These are phyloP conservation scores for Mucor ambiguus DNA, from an alignment of 371 early-diverging fungal genomes.

Conservation along the genomic window DNA sequence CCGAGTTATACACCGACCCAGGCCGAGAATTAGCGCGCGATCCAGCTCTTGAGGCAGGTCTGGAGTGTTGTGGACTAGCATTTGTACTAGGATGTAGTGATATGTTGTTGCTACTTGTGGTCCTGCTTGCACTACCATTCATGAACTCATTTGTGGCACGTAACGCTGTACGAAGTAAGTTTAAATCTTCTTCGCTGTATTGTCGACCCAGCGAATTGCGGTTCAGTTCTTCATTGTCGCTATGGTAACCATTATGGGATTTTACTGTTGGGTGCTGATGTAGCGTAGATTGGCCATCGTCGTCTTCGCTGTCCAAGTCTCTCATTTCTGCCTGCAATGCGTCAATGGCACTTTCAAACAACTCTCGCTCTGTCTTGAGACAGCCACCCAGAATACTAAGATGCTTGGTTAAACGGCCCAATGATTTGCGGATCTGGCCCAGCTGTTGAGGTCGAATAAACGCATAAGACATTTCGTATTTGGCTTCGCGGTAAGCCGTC, in stretches of 20 bases:
- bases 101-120: background rate
- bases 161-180: slow-evolving; percentile 30
- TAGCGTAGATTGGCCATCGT: slow-evolving; percentile 12
- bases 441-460: slow-evolving; percentile 45
- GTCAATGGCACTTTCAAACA: slow-evolving; percentile 49
- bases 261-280: background rate
- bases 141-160: slow-evolving; percentile 31
- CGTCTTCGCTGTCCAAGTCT: slow-evolving; percentile 23
- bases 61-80: slow-evolving; percentile 1
- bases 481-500: slow-evolving; percentile 49
- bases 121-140: slow-evolving; percentile 9
- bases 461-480: slow-evolving; percentile 50
- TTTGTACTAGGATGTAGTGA: slow-evolving; percentile 10
- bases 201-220: slow-evolving; percentile 9
- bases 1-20: slow-evolving; percentile 16
- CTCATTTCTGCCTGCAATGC: slow-evolving; percentile 22
- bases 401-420: slow-evolving; percentile 47
- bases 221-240: slow-evolving; percentile 13
- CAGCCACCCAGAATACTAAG: slow-evolving; percentile 47
- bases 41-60: slow-evolving; percentile 9
- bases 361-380: slow-evolving; percentile 43
- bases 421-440: slow-evolving; percentile 36
- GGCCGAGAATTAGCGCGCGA: slow-evolving; percentile 19
- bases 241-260: background rate
- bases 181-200: slow-evolving; percentile 36